Base-by-base conservation (phyloP, 495 filamentous ascomycete species). In the Entonaema liquescens region DNA sequence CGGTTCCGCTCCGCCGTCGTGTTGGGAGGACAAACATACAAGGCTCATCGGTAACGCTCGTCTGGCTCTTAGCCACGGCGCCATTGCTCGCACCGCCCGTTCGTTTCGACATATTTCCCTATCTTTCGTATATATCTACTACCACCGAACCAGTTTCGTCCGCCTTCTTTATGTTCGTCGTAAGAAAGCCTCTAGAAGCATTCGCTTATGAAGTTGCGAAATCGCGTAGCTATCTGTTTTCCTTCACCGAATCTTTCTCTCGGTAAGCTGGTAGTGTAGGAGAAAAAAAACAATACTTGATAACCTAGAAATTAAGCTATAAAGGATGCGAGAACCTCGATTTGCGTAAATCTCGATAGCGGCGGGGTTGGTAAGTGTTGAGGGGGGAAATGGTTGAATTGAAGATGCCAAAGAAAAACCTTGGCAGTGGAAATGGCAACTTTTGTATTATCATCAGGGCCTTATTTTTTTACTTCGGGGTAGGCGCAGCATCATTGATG, bases 71-170 rank as follows among this genome's bases (percentile, higher is more conserved):
- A 26, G 75, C 50, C n/a, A 75, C 67, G 64, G 71, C 79, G 73
- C 80, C 84, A 60, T 81, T 79, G 47, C 78, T 75, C 50, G 78
- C 79, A 56, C 75, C 76, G 60, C 78, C 79, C 59, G 70, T 77
- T 81, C 84, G 72, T 79, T 84, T 85, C 61, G 84, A 87, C 84
- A 87, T 87, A 21, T 40, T 71, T 47, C 11, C 19, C 7, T 47
- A n/a, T n/a, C n/a, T 3, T 47, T 23, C 21, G 21, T 47, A 8
- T 9, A 21, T 23, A 3, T 21, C 19, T 23, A 9, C 19, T 21
- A 19, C 42, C 31, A 19, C 42, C 31, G 31, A 44, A 13, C 40
- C 40, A 44, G 11, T 26, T 19, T 35, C 55, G 53, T 44, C 56
- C 17, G 52, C 21, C 47, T 31, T 57, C 21, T 33, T 2, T 33